Conservation (phyloP, 164 flowering plant genomes). For the Umbellularia californica region DNA sequence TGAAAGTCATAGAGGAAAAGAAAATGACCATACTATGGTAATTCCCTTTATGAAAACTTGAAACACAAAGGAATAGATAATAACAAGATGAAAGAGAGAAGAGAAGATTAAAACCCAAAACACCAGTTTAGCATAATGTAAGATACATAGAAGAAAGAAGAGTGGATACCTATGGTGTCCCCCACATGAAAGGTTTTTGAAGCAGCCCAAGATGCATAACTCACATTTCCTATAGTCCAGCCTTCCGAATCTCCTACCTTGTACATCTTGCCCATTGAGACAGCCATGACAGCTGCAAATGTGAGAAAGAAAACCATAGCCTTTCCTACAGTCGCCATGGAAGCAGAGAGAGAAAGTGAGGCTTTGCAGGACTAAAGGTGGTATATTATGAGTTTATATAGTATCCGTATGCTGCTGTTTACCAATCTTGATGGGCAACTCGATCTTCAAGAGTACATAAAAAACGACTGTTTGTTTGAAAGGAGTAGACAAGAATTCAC, state of each 20-base stretch:
- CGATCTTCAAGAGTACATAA: background rate
- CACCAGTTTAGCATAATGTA: background rate
- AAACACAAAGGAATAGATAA: background rate
- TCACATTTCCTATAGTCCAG: conserved; percentile 54
- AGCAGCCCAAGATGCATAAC: conserved; percentile 58
- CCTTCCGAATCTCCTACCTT: conserved; percentile 63
- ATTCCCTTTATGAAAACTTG: too few species aligned
- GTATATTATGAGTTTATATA: background rate
- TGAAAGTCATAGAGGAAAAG: too few species aligned
- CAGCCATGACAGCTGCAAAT: background rate
- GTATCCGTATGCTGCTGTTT: background rate
- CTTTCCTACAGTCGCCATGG: conserved; percentile 9
- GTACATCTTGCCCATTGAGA: conserved; percentile 27
- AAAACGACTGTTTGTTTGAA: background rate
- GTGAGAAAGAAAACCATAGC: conserved; percentile 12
- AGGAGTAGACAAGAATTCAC: background rate
- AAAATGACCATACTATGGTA: too few species aligned
- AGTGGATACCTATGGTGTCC: conserved; percentile 35
- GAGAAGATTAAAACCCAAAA: background rate
- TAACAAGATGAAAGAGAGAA: background rate
- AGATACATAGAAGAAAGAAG: conserved; percentile 7
- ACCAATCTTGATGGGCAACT: background rate
- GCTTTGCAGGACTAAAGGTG: too few species aligned
- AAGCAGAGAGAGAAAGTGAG: background rate
- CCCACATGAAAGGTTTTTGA: conserved; percentile 50